Conservation (phyloP, 192 early-diverging fungal genomes). For the Gonapodya prolifera region DNA sequence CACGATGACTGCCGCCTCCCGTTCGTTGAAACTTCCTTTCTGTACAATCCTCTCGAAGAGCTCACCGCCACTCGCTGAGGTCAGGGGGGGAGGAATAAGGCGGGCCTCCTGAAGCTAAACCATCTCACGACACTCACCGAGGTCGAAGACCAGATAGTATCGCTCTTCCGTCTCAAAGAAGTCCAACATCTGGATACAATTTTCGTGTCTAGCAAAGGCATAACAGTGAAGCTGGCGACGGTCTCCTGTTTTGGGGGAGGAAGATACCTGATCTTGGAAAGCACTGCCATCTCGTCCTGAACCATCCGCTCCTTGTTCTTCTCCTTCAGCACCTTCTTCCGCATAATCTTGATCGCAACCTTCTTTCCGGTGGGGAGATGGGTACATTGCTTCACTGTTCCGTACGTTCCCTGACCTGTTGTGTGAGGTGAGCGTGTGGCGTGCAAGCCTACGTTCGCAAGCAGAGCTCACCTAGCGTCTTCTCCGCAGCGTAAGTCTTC, state of each 20-base stretch:
- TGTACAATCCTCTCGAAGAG: slow-evolving; percentile 80
- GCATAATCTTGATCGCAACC: slow-evolving; percentile 2
- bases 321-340: slow-evolving; percentile 1
- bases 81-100: neutral
- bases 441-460: no score
- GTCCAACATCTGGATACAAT: slow-evolving; percentile 6
- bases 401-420: slow-evolving; percentile 6
- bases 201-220: slow-evolving; percentile 4
- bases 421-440: no score
- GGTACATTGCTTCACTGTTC: slow-evolving; percentile 1
- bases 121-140: no score
- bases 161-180: slow-evolving; percentile 3
- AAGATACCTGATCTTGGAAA: neutral
- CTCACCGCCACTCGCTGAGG: slow-evolving; percentile 55
- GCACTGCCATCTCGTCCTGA: neutral
- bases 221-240: neutral
- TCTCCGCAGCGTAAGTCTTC: no score
- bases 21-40: slow-evolving; percentile 44
- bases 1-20: slow-evolving; percentile 34
- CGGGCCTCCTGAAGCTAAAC: no score
- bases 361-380: slow-evolving; percentile 7
- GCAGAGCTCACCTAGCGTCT: no score
- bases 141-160: slow-evolving; percentile 10
- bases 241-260: neutral
- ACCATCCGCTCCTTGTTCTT: slow-evolving; percentile 4